Evolutionary conservation across 2,329 filamentous ascomycete genomes (phyloP), one percentile per base, ranked within the genome.

Genomic region (Trichoderma brevicompactum): DNA sequence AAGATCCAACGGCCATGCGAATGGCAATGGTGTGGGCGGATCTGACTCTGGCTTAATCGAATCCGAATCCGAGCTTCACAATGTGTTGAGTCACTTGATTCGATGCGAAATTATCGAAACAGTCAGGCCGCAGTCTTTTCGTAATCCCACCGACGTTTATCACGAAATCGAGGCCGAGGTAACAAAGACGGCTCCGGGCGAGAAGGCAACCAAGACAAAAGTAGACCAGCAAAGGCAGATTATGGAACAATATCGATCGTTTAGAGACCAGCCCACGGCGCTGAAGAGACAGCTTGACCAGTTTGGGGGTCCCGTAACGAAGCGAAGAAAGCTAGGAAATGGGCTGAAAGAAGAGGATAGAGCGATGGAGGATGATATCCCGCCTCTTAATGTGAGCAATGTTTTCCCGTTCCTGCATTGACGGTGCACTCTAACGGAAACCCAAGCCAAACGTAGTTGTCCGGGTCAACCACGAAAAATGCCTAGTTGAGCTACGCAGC

Each of bases 391-490:
- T 70, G 86, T 88, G 15, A 63, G 60, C 49, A 34, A 9, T 15
- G 1, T 13, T 1, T 10, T 2, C n/a, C 7, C 23, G 12, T 7
- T 52, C 2, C n/a, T 13, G 5, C 15, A 15, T 13, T 53, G 5
- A 12, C 32, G 13, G 28, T 15, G n/a, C 8, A 28, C 48, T 2
- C 54, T 69, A 74, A 79, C 70, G 77, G 71, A 17, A 19, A 59
- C 34, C 49, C 48, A 73, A 96, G 89, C 85, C 87, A 56, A 85
- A 90, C 65, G 81, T 93, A 69, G 83, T 94, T 41, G 81, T 98
- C 55, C 87, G 89, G 34, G 82, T 97, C 63, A 97, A 97, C 74
- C 89, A 92, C 72, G 90, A 94, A 64, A 96, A 94, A 76, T 92
- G 92, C 66, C 82, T 89, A 7, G 91, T 97, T 9, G 88, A 91